These are phyloP conservation scores for Laetiporus sulphureus DNA, from an alignment of 1,284 basidiomycete genomes.

Conservation along the genomic window DNA sequence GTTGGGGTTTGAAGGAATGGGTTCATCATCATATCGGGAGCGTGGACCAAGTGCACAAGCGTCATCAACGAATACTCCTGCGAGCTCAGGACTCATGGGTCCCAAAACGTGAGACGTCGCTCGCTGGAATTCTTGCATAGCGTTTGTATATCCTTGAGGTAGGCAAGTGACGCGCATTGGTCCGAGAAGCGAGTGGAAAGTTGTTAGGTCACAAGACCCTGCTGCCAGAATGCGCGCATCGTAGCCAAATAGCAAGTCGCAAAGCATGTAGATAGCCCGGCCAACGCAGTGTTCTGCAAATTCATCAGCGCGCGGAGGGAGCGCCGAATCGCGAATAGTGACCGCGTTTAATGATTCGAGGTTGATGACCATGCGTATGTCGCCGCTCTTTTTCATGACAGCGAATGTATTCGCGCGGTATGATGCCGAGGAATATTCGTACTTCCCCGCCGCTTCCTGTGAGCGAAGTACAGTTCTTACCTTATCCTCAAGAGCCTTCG, in stretches of 20 bases:
- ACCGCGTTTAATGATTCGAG: slow-evolving; percentile 22
- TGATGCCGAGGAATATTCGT: slow-evolving; percentile 23
- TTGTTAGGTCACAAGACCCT: slow-evolving; percentile 18
- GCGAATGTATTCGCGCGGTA: slow-evolving; percentile 27
- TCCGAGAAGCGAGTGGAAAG: slow-evolving; percentile 19
- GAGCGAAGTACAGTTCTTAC: slow-evolving; percentile 16
- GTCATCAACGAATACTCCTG: slow-evolving; percentile 25
- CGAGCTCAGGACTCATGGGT: slow-evolving; percentile 5
- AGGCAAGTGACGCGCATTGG: slow-evolving; percentile 14
- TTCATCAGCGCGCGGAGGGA: slow-evolving; percentile 24
- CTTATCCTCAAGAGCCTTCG: slow-evolving; percentile 16
- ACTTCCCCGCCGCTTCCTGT: slow-evolving; percentile 17
- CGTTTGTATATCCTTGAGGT: slow-evolving; percentile 25
- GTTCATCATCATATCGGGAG: slow-evolving; percentile 17
- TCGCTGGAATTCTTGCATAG: slow-evolving; percentile 22
- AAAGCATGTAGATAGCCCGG: slow-evolving; percentile 1
- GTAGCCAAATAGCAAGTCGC: slow-evolving; percentile 7
- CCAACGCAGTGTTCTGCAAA: slow-evolving; percentile 27
- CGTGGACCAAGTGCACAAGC: slow-evolving; percentile 20
- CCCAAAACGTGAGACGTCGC: slow-evolving; percentile 18
- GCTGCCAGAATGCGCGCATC: slow-evolving; percentile 8
- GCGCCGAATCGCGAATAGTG: slow-evolving; percentile 22
- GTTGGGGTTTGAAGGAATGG: slow-evolving; percentile 18
- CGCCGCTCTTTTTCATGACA: slow-evolving; percentile 26
- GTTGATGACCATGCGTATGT: slow-evolving; percentile 22